phyloP scores from a whole-genome alignment of 495 filamentous ascomycete genomes.

The Aspergillus ostianus region DNA sequence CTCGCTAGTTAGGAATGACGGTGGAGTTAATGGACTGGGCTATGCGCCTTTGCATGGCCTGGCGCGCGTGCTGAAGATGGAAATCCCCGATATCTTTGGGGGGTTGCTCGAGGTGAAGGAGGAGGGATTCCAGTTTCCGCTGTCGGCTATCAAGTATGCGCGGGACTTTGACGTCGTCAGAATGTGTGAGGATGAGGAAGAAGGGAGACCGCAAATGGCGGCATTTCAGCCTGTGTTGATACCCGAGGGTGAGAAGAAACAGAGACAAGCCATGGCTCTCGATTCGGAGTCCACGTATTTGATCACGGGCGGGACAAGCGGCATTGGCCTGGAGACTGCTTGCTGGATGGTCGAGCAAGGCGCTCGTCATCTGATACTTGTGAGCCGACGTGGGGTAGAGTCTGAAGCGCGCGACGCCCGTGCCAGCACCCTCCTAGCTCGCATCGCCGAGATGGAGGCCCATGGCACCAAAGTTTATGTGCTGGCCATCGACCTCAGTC shows the following conservation, averaged over 20 bases:
- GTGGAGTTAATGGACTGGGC: background rate
- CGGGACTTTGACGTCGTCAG: background rate
- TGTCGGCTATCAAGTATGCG: background rate
- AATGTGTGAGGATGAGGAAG: background rate
- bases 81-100: background rate
- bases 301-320: background rate
- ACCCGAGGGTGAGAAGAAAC: background rate
- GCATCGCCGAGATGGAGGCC: background rate
- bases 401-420: background rate
- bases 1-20: background rate
- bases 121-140: background rate
- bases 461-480: background rate
- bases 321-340: background rate
- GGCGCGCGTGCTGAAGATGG: background rate
- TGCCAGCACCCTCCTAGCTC: background rate
- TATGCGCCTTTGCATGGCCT: background rate
- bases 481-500: background rate
- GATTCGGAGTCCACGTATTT: background rate
- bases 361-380: background rate
- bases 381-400: background rate
- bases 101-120: background rate
- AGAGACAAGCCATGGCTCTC: background rate
- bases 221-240: background rate
- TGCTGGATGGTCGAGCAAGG: background rate
- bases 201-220: background rate